These are phyloP conservation scores for Arthrinium puccinioides DNA, from an alignment of 2,329 filamentous ascomycete genomes.

Conservation along the genomic window DNA sequence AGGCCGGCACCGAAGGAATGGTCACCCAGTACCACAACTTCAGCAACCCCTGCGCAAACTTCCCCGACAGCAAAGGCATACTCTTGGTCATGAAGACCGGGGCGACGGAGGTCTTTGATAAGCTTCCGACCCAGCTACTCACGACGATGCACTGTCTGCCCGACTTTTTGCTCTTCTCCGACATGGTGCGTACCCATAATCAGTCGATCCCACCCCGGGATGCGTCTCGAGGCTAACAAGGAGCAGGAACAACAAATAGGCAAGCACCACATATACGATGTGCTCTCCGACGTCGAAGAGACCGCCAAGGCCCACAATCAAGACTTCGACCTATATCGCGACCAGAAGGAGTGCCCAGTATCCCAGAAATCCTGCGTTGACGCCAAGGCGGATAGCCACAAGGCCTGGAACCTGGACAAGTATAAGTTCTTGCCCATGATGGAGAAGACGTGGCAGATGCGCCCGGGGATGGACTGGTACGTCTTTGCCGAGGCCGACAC, in stretches of 20 bases:
- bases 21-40: conserved; percentile 29
- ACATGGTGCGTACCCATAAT: conserved; percentile 29
- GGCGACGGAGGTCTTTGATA: conserved; percentile 46
- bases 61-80: conserved; percentile 35
- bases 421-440: conserved; percentile 56
- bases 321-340: conserved; percentile 38
- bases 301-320: conserved; percentile 28
- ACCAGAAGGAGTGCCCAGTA: conserved; percentile 37
- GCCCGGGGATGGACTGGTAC: conserved; percentile 49
- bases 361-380: conserved; percentile 36
- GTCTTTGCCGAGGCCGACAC: conserved; percentile 54
- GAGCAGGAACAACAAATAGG: conserved; percentile 41
- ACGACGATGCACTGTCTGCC: conserved; percentile 46
- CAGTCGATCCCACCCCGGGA: conserved; percentile 1
- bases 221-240: background rate
- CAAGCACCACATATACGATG: conserved; percentile 32
- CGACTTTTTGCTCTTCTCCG: conserved; percentile 50
- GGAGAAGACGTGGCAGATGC: conserved; percentile 45
- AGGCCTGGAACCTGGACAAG: conserved; percentile 50
- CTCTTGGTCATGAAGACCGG: conserved; percentile 53
- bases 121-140: conserved; percentile 47
- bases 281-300: conserved; percentile 26
- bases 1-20: conserved; percentile 23
- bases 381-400: conserved; percentile 20
- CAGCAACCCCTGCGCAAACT: conserved; percentile 29